Percentiles rank a stretch among this genome's conserved stretches.
phyloP scores from a whole-genome alignment of 2,329 filamentous ascomycete genomes.

The Coniosporium tulheliwenetii region DNA sequence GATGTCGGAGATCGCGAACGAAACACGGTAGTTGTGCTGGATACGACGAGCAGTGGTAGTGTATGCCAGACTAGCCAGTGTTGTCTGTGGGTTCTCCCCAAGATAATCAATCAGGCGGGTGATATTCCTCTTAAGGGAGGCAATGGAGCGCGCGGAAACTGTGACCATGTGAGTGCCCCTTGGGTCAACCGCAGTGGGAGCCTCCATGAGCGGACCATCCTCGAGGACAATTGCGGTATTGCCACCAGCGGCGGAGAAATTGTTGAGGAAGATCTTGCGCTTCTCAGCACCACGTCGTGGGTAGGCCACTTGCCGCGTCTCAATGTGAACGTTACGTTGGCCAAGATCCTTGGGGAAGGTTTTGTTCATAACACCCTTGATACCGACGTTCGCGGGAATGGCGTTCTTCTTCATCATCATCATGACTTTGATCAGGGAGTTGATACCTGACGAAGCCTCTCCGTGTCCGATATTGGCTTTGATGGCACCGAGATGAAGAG shows the following conservation, averaged over 20 bases:
- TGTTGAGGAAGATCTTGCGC: constrained; percentile 35
- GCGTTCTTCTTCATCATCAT: constrained; percentile 38
- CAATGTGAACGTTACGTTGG: constrained; percentile 37
- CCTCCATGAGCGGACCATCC: constrained; percentile 29
- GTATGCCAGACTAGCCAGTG: constrained; percentile 33
- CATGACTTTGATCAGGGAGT: constrained; percentile 35
- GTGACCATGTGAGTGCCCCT: constrained; percentile 31
- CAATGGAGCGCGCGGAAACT: constrained; percentile 34
- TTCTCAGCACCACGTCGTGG: constrained; percentile 31
- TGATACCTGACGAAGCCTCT: constrained; percentile 38
- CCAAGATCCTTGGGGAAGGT: constrained; percentile 35
- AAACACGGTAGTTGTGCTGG: constrained; percentile 36
- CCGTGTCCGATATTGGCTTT: constrained; percentile 41
- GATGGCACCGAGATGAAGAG: constrained; percentile 37
- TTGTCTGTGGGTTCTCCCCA: constrained; percentile 26
- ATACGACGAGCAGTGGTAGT: constrained; percentile 37
- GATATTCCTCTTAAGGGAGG: constrained; percentile 35
- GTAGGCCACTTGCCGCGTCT: constrained; percentile 27
- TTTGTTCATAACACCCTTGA: constrained; percentile 40
- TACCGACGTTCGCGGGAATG: constrained; percentile 38
- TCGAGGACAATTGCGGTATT: constrained; percentile 38
- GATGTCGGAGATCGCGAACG: constrained; percentile 30
- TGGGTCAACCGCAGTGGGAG: constrained; percentile 26
- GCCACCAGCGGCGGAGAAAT: constrained; percentile 37
- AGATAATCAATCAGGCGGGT: constrained; percentile 30